A percentile compares a stretch with the other conserved stretches of the same genome.
phyloP scores from a whole-genome alignment of 148 eudicot genomes.

The Rhododendron molle region DNA sequence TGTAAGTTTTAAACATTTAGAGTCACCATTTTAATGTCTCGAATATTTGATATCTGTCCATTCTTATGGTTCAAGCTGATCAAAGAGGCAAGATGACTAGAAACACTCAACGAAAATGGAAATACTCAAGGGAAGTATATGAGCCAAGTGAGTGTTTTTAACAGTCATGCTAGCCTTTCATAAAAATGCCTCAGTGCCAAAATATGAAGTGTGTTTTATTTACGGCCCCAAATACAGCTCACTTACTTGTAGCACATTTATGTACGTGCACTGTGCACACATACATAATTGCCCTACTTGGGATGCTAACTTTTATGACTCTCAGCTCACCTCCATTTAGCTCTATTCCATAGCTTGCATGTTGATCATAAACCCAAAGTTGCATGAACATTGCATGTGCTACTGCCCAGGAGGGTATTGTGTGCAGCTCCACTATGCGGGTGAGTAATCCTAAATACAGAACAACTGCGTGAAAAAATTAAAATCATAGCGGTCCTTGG shows the following conservation, averaged over 20 bases:
- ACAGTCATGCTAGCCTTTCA: neutral
- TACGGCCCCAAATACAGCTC: neutral
- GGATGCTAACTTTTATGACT: neutral
- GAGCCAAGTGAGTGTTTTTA: neutral
- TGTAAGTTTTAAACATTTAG: neutral
- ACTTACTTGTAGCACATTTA: neutral
- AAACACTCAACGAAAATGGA: neutral
- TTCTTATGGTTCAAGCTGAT: neutral
- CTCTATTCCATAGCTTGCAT: neutral
- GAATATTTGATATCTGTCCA: neutral
- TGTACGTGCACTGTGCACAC: neutral
- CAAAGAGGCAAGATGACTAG: neutral
- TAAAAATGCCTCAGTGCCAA: neutral
- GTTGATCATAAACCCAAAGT: neutral
- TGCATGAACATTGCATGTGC: neutral
- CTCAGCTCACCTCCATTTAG: neutral
- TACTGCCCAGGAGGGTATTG: neutral
- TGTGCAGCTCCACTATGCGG: neutral
- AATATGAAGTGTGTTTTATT: neutral
- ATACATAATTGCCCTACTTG: neutral
- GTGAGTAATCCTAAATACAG: neutral
- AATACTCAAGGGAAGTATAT: neutral
- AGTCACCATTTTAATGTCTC: neutral
- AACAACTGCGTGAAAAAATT: neutral
- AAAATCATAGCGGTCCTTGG: neutral